These are phyloP conservation scores for Cyphellophora attinorum DNA, from an alignment of 2,329 filamentous ascomycete genomes.

Conservation along the genomic window DNA sequence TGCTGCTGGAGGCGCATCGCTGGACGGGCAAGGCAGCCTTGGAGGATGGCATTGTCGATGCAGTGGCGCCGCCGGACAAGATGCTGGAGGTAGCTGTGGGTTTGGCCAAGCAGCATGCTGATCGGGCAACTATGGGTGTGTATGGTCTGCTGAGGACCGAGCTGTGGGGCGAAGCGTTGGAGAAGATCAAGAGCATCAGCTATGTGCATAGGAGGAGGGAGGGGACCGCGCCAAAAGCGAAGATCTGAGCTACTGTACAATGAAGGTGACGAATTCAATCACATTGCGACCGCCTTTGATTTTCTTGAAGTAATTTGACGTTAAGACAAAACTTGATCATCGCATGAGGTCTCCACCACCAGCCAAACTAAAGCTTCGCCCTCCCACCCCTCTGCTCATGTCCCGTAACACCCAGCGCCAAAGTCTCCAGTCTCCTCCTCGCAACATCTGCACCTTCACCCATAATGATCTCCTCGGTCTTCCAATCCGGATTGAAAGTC, in stretches of 20 bases:
- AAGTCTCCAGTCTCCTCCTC: conserved; percentile 12
- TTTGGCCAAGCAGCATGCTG: conserved; percentile 32
- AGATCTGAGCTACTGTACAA: conserved; percentile 27
- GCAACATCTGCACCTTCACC: conserved; percentile 30
- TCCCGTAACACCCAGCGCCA: conserved; percentile 12
- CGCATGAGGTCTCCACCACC: neutral
- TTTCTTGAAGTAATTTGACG: too few relatives aligned
- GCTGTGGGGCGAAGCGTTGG: conserved; percentile 44
- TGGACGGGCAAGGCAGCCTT: conserved; percentile 45
- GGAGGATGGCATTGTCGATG: conserved; percentile 45
- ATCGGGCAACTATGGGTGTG: conserved; percentile 31
- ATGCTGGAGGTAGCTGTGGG: conserved; percentile 39
- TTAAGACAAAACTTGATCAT: neutral
- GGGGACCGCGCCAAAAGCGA: conserved; percentile 36
- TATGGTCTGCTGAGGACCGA: conserved; percentile 44
- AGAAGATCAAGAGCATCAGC: conserved; percentile 41
- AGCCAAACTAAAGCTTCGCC: conserved; percentile 5
- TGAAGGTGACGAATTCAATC: too few relatives aligned
- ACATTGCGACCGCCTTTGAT: too few relatives aligned
- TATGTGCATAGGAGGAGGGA: conserved; percentile 42
- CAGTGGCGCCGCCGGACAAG: conserved; percentile 36
- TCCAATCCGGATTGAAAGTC: conserved; percentile 41
- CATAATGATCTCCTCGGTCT: conserved; percentile 39
- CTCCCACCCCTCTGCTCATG: conserved; percentile 10
- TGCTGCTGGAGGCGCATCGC: conserved; percentile 45